Evolutionary conservation across 208 protist genomes (phyloP).

Genomic region (Strigomonas culicis): DNA sequence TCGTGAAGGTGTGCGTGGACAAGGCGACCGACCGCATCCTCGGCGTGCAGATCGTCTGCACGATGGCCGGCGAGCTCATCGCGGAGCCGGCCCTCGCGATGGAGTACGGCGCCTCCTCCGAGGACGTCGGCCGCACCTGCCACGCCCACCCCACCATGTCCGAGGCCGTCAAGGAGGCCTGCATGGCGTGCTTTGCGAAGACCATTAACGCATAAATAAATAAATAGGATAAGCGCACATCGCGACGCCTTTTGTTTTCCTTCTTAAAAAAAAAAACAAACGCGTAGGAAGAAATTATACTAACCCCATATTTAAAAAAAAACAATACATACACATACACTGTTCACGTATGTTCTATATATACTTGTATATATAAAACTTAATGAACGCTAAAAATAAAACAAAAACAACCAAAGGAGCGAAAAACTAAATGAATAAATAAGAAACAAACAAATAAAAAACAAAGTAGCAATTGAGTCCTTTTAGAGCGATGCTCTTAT

Average conservation of each 20-base stretch:
- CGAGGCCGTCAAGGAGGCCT: constrained; percentile 99
- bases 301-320: constrained; percentile 17
- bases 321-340: not conserved
- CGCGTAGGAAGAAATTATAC: not conserved
- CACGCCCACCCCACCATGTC: constrained; percentile 98
- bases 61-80: constrained; percentile 97
- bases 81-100: constrained; percentile 96
- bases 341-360: not conserved
- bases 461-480: not conserved
- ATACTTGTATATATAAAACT: not conserved
- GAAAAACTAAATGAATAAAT: constrained; percentile 2
- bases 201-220: constrained; percentile 97
- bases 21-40: constrained; percentile 97
- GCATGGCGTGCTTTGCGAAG: constrained; percentile 95
- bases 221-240: not conserved
- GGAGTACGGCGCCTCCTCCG: constrained; percentile 97
- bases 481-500: no score
- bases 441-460: constrained; percentile 11
- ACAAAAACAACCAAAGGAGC: constrained; percentile 15
- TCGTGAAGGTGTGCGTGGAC: constrained; percentile 97
- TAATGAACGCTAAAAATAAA: constrained; percentile 7
- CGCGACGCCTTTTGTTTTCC: constrained; percentile 12
- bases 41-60: constrained; percentile 98
- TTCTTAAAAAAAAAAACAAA: not conserved
- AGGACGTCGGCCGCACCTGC: constrained; percentile 98